Base-by-base conservation (phyloP, 768 basidiomycete genomes). In the Fibroporia radiculosa region DNA sequence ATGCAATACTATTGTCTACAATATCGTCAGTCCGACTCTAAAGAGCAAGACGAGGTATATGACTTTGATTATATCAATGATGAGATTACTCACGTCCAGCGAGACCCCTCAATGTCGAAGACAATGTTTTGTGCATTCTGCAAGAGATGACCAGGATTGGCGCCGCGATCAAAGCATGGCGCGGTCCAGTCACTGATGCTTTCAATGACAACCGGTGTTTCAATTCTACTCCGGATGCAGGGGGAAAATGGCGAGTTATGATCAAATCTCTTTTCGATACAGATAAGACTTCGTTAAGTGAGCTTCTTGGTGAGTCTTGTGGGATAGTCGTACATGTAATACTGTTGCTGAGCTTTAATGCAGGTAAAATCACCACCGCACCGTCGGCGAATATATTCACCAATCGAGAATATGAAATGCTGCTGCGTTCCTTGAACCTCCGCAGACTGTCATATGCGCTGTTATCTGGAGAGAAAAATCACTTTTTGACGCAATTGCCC, bases 321-420 rank as follows among this genome's bases (percentile, higher is more conserved):
- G 33, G 31, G 13, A 14, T 22, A 4, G 22, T 19, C 29, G 24
- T 33, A 4, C 4, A 23, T 11, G 5, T 12, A 56, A 10, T 31
- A 8, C 29, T 31, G 10, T n/a, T 31, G 34, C 7, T 13, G 14
- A 24, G 3, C 16, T n/a, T 8, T n/a, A 31, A 31, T 35, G 34
- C 16, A 35, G 95, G 81, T 60, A 78, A 77, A 67, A 78, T 95
- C 42, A 81, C 87, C 1, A 80, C 87, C 2, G 79, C 82, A 0
- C 84, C 96, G 1, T 95, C 93, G 0, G 83, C 91, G 16, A 98
- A 96, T 56, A 96, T 99, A 44, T 99, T 99, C 64, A 84, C 91
- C 24, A 98, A 92, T 57, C 72, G 86, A 36, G 96, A 98, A 60
- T 88, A 92, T 44, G 96, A 99, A 65, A 93, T 87, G 77, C 66